These are phyloP conservation scores for Naumovozyma castellii DNA, from an alignment of 805 yeast genomes.

Conservation along the genomic window DNA sequence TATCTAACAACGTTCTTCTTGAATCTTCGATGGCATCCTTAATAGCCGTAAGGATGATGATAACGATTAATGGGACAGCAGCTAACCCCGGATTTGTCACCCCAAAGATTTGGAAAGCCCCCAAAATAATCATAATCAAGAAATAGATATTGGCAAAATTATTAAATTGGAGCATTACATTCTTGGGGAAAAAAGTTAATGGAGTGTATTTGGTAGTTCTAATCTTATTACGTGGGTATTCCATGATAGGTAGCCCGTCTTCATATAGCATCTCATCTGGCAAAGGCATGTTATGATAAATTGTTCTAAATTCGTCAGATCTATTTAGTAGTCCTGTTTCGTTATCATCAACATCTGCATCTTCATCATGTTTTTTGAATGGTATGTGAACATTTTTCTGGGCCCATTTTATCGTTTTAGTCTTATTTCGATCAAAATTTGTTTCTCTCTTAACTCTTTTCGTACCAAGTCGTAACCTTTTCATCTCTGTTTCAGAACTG, in stretches of 20 bases:
- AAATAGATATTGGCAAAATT: slow-evolving; percentile 90
- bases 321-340: slow-evolving; percentile 32
- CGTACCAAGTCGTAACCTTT: slow-evolving; percentile 85
- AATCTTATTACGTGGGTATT: slow-evolving; percentile 79
- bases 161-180: slow-evolving; percentile 66
- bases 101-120: slow-evolving; percentile 69
- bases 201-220: slow-evolving; percentile 96
- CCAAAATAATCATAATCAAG: slow-evolving; percentile 65
- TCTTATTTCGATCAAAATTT: slow-evolving; percentile 45
- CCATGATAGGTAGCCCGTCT: slow-evolving; percentile 46
- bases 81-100: slow-evolving; percentile 69
- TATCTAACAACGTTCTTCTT: slow-evolving; percentile 59
- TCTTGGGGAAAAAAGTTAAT: slow-evolving; percentile 76
- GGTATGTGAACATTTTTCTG: slow-evolving; percentile 30
- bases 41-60: slow-evolving; percentile 62
- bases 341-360: slow-evolving; percentile 18
- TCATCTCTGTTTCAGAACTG: slow-evolving; percentile 12
- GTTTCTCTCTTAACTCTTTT: slow-evolving; percentile 62
- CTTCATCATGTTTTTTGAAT: slow-evolving; percentile 15
- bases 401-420: slow-evolving; percentile 42
- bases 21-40: slow-evolving; percentile 80
- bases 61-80: slow-evolving; percentile 72
- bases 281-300: slow-evolving; percentile 50
- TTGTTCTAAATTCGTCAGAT: slow-evolving; percentile 36
- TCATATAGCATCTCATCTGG: slow-evolving; percentile 52